Percentiles rank a stretch among this genome's conserved stretches.
phyloP scores from a whole-genome alignment of 2,329 filamentous ascomycete genomes.

The Plenodomus tracheiphilus region DNA sequence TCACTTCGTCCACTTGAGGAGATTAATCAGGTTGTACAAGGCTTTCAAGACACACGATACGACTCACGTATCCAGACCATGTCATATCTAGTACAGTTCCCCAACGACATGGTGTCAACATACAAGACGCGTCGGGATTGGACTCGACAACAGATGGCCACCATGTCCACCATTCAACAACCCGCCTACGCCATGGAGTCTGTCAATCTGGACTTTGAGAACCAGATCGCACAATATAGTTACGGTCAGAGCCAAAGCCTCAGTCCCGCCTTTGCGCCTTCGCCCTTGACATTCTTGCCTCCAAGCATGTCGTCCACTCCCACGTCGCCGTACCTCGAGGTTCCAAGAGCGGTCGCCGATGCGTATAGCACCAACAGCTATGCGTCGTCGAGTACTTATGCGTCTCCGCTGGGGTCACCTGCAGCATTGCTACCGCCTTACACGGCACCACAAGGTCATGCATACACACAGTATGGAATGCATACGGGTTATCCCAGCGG shows the following conservation, averaged over 20 bases:
- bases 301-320: slow-evolving; percentile 38
- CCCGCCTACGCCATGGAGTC: slow-evolving; percentile 43
- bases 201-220: slow-evolving; percentile 46
- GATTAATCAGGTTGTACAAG: slow-evolving; percentile 74
- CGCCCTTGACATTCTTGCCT: slow-evolving; percentile 47
- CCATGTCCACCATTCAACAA: slow-evolving; percentile 40
- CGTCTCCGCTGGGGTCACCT: slow-evolving; percentile 44
- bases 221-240: slow-evolving; percentile 47
- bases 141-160: slow-evolving; percentile 42
- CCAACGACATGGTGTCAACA: slow-evolving; percentile 47
- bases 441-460: slow-evolving; percentile 45
- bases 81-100: slow-evolving; percentile 52
- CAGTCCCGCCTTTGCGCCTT: slow-evolving; percentile 53
- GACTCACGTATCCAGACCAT: slow-evolving; percentile 49
- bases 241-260: slow-evolving; percentile 49
- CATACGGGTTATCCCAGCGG: slow-evolving; percentile 47
- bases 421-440: slow-evolving; percentile 39
- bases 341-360: slow-evolving; percentile 46
- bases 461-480: slow-evolving; percentile 45
- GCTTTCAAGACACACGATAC: slow-evolving; percentile 45
- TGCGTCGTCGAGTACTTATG: slow-evolving; percentile 36
- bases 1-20: slow-evolving; percentile 82
- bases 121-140: slow-evolving; percentile 49
- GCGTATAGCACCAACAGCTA: slow-evolving; percentile 36
- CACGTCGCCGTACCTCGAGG: slow-evolving; percentile 50